Evolutionary conservation across 2,329 filamentous ascomycete genomes (phyloP).

Genomic region (Cytospora mali): DNA sequence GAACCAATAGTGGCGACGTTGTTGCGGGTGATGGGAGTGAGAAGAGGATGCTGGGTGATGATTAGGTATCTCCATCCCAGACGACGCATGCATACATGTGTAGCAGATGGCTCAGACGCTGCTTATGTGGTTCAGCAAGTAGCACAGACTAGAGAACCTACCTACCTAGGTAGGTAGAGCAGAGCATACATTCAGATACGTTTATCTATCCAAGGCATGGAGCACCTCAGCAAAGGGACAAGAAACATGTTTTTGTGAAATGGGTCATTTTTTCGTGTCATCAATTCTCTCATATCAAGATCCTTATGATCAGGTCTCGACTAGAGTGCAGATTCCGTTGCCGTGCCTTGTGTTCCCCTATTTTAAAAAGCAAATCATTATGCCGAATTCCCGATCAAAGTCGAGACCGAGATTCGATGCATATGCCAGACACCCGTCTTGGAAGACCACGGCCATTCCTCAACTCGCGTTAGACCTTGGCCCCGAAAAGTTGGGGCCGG

Average conservation of each 20-base stretch:
- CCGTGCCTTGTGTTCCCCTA: constrained; percentile 24
- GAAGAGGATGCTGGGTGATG: not conserved
- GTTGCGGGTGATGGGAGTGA: not conserved
- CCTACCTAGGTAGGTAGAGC: too few species aligned
- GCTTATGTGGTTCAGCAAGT: not conserved
- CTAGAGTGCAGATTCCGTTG: constrained; percentile 26
- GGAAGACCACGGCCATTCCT: constrained; percentile 18
- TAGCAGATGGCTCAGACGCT: not conserved
- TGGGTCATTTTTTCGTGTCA: constrained; percentile 3
- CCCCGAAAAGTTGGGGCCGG: constrained; percentile 17
- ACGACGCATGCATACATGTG: not conserved
- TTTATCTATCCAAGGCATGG: not conserved
- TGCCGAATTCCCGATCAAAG: constrained; percentile 25
- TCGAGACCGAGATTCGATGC: constrained; percentile 23
- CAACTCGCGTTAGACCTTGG: constrained; percentile 16
- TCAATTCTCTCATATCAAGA: constrained; percentile 23
- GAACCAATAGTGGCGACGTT: not conserved
- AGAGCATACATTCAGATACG: not conserved
- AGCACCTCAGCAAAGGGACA: not conserved
- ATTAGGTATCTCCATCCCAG: not conserved
- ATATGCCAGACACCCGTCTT: constrained; percentile 15
- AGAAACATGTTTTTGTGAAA: not conserved
- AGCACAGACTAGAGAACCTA: not conserved
- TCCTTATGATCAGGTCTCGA: constrained; percentile 13
- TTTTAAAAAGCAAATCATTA: constrained; percentile 24